Percentiles rank a stretch among this genome's conserved stretches.
Conservation (phyloP, 2,329 filamentous ascomycete species). For the Thelonectria blattea region DNA sequence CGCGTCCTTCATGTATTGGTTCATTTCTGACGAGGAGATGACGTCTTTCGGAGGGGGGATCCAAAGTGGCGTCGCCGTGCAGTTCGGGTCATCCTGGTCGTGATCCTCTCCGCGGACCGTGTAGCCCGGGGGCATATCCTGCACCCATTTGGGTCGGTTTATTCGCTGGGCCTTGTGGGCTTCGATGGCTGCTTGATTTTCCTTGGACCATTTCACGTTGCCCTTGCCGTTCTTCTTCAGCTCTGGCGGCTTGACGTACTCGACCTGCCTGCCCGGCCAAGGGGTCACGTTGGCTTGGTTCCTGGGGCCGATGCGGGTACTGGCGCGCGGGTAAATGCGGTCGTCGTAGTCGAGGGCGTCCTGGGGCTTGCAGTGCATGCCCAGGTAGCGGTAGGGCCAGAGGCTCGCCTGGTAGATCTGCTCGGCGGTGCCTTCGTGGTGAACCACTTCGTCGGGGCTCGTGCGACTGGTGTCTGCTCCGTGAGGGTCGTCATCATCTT, state of each 20-base stretch:
- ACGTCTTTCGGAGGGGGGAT: slow-evolving; percentile 69
- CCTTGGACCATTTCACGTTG: slow-evolving; percentile 78
- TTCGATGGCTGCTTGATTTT: slow-evolving; percentile 78
- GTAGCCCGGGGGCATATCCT: slow-evolving; percentile 89
- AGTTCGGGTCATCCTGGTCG: slow-evolving; percentile 71
- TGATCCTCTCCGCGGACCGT: slow-evolving; percentile 82
- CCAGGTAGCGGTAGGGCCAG: slow-evolving; percentile 96
- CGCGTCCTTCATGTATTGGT: slow-evolving; percentile 77
- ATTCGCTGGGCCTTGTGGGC: slow-evolving; percentile 80
- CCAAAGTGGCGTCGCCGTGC: slow-evolving; percentile 79
- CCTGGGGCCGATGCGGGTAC: slow-evolving; percentile 86
- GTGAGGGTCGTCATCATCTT: slow-evolving; percentile 73
- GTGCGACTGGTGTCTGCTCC: slow-evolving; percentile 64
- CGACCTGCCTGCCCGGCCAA: slow-evolving; percentile 87
- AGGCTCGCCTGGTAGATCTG: slow-evolving; percentile 92
- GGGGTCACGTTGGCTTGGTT: slow-evolving; percentile 86
- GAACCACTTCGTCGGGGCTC: slow-evolving; percentile 65
- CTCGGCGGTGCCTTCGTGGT: slow-evolving; percentile 73
- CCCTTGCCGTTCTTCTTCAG: slow-evolving; percentile 84
- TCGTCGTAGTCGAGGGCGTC: slow-evolving; percentile 97
- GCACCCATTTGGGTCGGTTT: slow-evolving; percentile 88
- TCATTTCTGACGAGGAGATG: slow-evolving; percentile 64
- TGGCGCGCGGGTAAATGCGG: slow-evolving; percentile 93
- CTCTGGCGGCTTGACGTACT: slow-evolving; percentile 87
- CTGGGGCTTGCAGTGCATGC: slow-evolving; percentile 93